These are phyloP conservation scores for Talaromyces pinophilus DNA, from an alignment of 2,329 filamentous ascomycete species.

Conservation along the genomic window DNA sequence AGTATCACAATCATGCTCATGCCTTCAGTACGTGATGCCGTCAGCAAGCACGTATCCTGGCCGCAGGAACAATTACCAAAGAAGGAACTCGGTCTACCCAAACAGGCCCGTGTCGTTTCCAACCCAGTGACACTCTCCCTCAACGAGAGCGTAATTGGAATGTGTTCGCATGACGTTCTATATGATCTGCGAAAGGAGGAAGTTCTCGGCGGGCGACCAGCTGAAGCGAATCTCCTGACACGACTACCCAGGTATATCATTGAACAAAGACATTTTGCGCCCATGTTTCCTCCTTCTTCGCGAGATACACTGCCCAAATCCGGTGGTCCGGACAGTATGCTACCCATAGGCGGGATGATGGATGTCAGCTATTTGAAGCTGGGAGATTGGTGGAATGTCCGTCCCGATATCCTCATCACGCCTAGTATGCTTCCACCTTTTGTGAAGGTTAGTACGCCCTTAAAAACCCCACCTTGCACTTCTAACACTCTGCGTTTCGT, in stretches of 20 bases:
- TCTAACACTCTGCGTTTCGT: neutral
- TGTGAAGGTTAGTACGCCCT: constrained; percentile 67
- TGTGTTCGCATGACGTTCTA: constrained; percentile 81
- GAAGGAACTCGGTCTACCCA: constrained; percentile 76
- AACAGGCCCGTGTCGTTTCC: constrained; percentile 73
- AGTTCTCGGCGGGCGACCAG: constrained; percentile 58
- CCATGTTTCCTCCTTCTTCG: constrained; percentile 78
- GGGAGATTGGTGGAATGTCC: constrained; percentile 83
- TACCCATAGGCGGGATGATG: constrained; percentile 72
- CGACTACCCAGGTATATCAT: constrained; percentile 76
- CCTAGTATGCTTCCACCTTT: constrained; percentile 84
- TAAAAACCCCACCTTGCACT: neutral
- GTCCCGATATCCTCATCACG: constrained; percentile 79
- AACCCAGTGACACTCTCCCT: constrained; percentile 88
- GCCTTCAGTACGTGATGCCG: constrained; percentile 78
- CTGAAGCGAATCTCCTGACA: constrained; percentile 64
- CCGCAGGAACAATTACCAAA: constrained; percentile 71
- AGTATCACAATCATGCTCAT: constrained; percentile 77
- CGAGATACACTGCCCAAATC: constrained; percentile 67
- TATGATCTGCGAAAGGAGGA: constrained; percentile 80
- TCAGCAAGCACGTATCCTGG: constrained; percentile 84
- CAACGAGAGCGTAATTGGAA: constrained; percentile 81
- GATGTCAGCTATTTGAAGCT: constrained; percentile 84
- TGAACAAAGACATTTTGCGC: constrained; percentile 88
- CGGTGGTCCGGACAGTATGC: constrained; percentile 56